Evolutionary conservation across 805 yeast species (phyloP).

Genomic region (Ogataea pini): DNA sequence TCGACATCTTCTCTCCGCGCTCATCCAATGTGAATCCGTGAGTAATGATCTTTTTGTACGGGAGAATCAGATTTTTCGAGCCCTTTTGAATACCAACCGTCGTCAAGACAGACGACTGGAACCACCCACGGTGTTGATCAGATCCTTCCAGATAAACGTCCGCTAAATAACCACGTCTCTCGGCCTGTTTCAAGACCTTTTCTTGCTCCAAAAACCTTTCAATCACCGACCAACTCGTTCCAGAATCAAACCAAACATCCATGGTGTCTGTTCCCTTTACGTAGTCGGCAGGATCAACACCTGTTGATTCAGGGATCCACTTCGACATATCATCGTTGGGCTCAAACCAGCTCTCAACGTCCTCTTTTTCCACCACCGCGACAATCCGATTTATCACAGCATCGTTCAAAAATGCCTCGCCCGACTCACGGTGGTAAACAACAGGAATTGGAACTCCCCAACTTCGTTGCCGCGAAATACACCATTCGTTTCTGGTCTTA

Average conservation of each 20-base stretch:
- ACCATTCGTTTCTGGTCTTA: conserved; percentile 87
- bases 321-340: conserved; percentile 42
- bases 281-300: conserved; percentile 44
- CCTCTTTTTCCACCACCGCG: conserved; percentile 51
- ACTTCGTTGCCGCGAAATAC: conserved; percentile 90
- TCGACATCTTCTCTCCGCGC: conserved; percentile 88
- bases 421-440: conserved; percentile 59
- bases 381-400: conserved; percentile 61
- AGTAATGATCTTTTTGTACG: conserved; percentile 76
- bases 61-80: conserved; percentile 38
- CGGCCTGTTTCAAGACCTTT: conserved; percentile 34
- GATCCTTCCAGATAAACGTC: conserved; percentile 94
- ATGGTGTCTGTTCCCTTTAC: conserved; percentile 83
- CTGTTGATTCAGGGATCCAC: conserved; percentile 71
- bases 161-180: conserved; percentile 49
- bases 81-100: conserved; percentile 52
- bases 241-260: conserved; percentile 99
- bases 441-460: conserved; percentile 99
- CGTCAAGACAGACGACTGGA: conserved; percentile 87
- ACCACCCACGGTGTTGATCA: conserved; percentile 99
- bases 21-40: conserved; percentile 94
- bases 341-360: conserved; percentile 80
- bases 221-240: conserved; percentile 82
- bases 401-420: conserved; percentile 61
- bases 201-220: conserved; percentile 40